These are phyloP conservation scores for Pisolithus microcarpus DNA, from an alignment of 768 basidiomycete species.

Conservation along the genomic window DNA sequence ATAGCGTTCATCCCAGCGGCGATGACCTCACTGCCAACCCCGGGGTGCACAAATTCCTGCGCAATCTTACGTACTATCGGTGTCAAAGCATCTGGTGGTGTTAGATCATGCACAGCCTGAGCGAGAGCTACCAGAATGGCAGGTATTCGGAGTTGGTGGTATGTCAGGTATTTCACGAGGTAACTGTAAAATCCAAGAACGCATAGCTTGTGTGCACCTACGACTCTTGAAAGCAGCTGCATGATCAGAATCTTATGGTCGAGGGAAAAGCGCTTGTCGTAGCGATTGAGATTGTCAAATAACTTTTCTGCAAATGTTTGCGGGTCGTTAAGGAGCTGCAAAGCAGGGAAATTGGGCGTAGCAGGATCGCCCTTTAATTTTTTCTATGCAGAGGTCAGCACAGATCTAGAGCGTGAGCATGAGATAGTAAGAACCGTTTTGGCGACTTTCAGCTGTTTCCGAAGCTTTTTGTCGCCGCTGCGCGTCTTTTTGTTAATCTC, in stretches of 20 bases:
- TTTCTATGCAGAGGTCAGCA: conserved; percentile 36
- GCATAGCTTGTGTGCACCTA: conserved; percentile 88
- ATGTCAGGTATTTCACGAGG: conserved; percentile 86
- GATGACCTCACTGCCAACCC: conserved; percentile 91
- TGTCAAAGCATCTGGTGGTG: conserved; percentile 85
- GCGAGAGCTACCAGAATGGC: conserved; percentile 90
- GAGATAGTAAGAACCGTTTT: conserved; percentile 48
- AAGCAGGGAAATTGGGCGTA: conserved; percentile 77
- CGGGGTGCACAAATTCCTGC: conserved; percentile 94
- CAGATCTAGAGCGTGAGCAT: background rate
- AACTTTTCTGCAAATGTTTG: conserved; percentile 94
- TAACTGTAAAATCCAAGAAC: conserved; percentile 95
- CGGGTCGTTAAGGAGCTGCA: conserved; percentile 90
- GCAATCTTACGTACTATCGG: conserved; percentile 90
- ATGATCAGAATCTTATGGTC: conserved; percentile 97
- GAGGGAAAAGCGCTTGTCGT: conserved; percentile 92
- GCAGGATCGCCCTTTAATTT: conserved; percentile 20
- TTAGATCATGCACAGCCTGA: conserved; percentile 91
- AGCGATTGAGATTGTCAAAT: conserved; percentile 71
- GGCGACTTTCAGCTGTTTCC: conserved; percentile 62
- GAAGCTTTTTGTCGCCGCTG: conserved; percentile 74
- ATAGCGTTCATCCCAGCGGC: conserved; percentile 96
- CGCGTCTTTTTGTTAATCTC: conserved; percentile 91
- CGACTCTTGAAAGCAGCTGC: conserved; percentile 92
- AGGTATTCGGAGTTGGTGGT: conserved; percentile 88